Evolutionary conservation across 345 rosid species (phyloP).

Genomic region (Gynandropsis gynandra): DNA sequence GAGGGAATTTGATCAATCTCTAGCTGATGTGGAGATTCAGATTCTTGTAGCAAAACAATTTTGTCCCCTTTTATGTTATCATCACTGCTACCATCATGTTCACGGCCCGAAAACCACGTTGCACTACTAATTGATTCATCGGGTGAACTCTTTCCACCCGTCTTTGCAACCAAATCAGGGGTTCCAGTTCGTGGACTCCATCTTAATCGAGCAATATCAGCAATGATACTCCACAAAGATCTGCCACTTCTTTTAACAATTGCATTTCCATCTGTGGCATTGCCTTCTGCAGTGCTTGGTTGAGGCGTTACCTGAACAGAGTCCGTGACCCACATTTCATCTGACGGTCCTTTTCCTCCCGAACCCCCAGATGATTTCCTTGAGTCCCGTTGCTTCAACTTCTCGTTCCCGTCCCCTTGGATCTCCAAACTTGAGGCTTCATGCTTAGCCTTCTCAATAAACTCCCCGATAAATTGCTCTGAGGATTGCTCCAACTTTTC

Average conservation of each 20-base stretch:
- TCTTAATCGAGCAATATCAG: slow-evolving; percentile 52
- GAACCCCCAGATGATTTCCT: slow-evolving; percentile 38
- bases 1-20: slow-evolving; percentile 31
- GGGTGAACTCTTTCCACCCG: slow-evolving; percentile 52
- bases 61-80: slow-evolving; percentile 39
- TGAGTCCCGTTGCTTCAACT: slow-evolving; percentile 35
- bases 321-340: slow-evolving; percentile 76
- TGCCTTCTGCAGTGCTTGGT: slow-evolving; percentile 35
- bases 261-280: slow-evolving; percentile 30
- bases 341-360: slow-evolving; percentile 71
- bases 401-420: slow-evolving; percentile 29
- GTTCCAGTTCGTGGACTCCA: slow-evolving; percentile 66
- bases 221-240: slow-evolving; percentile 73
- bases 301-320: slow-evolving; percentile 46
- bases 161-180: slow-evolving; percentile 39
- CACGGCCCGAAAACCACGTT: slow-evolving; percentile 84
- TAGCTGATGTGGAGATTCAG: slow-evolving; percentile 29
- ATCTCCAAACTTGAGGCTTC: slow-evolving; percentile 42
- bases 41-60: slow-evolving; percentile 32
- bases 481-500: slow-evolving; percentile 48
- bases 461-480: slow-evolving; percentile 46
- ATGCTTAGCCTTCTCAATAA: slow-evolving; percentile 55
- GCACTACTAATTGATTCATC: slow-evolving; percentile 57
- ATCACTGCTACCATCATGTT: slow-evolving; percentile 52
- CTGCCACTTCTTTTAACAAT: slow-evolving; percentile 51